Evolutionary conservation across 345 rosid genomes (phyloP), one percentile per base, ranked within the genome.

Genomic region (Isatis tinctoria): DNA sequence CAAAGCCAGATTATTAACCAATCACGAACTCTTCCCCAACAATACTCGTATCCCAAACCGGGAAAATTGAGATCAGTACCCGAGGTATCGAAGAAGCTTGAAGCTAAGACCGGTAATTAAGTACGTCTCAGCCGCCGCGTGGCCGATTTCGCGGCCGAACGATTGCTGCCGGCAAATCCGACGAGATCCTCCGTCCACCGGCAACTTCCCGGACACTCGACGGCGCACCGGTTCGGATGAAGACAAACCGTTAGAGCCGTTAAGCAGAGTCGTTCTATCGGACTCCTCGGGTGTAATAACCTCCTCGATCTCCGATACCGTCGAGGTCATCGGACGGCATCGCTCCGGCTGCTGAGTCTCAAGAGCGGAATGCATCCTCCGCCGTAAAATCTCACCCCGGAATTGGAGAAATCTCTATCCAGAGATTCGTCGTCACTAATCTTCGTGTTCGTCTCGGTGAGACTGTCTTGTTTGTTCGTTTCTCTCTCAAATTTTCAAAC

Each of bases 81-180:
- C 98, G 49, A 95, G 92, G 75, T 78, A 92, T 33, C 85, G 76
- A 49, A 92, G 87, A 57, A 95, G 97, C 76, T 81, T 87, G 81
- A 92, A 80, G 79, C 70, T 73, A 65, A 95, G 93, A 49, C 89
- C 73, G 37, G 98, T 87, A 20, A 92, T 13, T 16, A 95, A 57
- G 60, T 82, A 90, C 22, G 92, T 92, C 80, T 95, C 96, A 10
- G 93, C 85, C 9, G 97, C 92, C 5, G 91, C 97, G 66, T 85
- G 97, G 8, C 86, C 88, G 30, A 90, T 74, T 2, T 92, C 96
- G 27, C 62, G 74, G 43, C 87, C 62, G 2, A 86, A 53, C 1
- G 99, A 84, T 47, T 68, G 85, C 76, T 84, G 82, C 66, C 92
- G 85, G 49, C 59, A 51, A 60, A 78, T 35, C 65, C 66, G 70